phyloP scores from a whole-genome alignment of 2,329 filamentous ascomycete species.

The Colletotrichum sp. region DNA sequence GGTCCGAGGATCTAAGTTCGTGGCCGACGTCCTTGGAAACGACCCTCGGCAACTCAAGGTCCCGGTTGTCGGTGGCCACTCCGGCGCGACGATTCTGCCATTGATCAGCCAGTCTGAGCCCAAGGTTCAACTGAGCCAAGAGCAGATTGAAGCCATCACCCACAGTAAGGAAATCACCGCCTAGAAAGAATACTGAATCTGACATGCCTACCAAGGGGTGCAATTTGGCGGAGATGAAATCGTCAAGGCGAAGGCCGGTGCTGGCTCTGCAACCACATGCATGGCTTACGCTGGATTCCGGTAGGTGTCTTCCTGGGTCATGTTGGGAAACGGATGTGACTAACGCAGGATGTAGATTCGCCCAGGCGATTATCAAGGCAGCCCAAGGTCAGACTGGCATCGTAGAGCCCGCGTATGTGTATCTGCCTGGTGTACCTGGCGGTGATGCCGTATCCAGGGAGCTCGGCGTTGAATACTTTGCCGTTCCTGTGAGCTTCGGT shows the following conservation, averaged over 20 bases:
- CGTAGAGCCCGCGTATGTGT: constrained; percentile 60
- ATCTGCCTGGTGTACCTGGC: constrained; percentile 76
- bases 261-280: constrained; percentile 82
- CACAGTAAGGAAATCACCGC: constrained; percentile 40
- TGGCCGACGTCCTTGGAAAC: constrained; percentile 59
- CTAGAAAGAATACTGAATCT: background rate
- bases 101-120: constrained; percentile 74
- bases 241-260: constrained; percentile 84
- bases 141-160: constrained; percentile 57
- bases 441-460: constrained; percentile 62
- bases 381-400: constrained; percentile 75
- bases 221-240: constrained; percentile 86
- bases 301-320: background rate
- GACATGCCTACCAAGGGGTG: constrained; percentile 48
- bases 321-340: background rate
- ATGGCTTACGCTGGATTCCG: constrained; percentile 72
- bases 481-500: background rate
- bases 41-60: constrained; percentile 75
- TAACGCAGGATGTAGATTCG: constrained; percentile 29
- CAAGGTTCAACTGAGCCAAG: constrained; percentile 65
- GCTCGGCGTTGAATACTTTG: constrained; percentile 66
- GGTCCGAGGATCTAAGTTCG: constrained; percentile 77
- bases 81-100: constrained; percentile 78
- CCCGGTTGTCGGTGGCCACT: constrained; percentile 78
- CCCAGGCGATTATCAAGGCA: constrained; percentile 76